A percentile compares a stretch with the other conserved stretches of the same genome.
Evolutionary conservation across 2,329 filamentous ascomycete species (phyloP).

Genomic region (Colletotrichum gigasporum): DNA sequence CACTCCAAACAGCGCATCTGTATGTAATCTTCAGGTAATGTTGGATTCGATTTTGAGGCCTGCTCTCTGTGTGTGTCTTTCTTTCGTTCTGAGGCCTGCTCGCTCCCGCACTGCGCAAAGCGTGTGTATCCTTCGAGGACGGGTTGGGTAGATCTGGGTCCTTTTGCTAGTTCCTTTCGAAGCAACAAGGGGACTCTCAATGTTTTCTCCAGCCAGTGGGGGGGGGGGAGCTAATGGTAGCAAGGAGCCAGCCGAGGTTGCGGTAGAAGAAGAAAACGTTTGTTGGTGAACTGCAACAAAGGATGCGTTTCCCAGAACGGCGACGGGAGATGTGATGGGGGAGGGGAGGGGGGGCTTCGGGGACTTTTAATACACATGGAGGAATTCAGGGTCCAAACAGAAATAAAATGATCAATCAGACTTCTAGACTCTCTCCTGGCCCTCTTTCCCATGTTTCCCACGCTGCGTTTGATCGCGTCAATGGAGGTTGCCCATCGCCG

Average conservation of each 20-base stretch:
- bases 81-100: background rate
- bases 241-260: conserved; percentile 13
- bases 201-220: conserved; percentile 18
- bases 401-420: conserved; percentile 14
- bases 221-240: background rate
- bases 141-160: background rate
- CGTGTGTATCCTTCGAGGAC: conserved; percentile 5
- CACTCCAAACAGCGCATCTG: background rate
- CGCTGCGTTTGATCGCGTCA: background rate
- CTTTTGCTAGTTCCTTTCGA: background rate
- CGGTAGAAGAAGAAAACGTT: conserved; percentile 2
- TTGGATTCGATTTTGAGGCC: conserved; percentile 19
- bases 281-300: background rate
- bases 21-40: conserved; percentile 7
- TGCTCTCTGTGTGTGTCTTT: conserved; percentile 5
- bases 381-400: conserved; percentile 25
- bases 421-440: background rate
- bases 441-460: background rate
- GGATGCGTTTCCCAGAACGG: background rate
- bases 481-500: background rate
- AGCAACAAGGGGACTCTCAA: conserved; percentile 2
- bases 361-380: conserved; percentile 17
- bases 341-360: background rate
- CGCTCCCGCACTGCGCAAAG: background rate
- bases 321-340: conserved; percentile 6